These are phyloP conservation scores for Solanum microdontum DNA, from an alignment of 257 asterid genomes.

Conservation along the genomic window DNA sequence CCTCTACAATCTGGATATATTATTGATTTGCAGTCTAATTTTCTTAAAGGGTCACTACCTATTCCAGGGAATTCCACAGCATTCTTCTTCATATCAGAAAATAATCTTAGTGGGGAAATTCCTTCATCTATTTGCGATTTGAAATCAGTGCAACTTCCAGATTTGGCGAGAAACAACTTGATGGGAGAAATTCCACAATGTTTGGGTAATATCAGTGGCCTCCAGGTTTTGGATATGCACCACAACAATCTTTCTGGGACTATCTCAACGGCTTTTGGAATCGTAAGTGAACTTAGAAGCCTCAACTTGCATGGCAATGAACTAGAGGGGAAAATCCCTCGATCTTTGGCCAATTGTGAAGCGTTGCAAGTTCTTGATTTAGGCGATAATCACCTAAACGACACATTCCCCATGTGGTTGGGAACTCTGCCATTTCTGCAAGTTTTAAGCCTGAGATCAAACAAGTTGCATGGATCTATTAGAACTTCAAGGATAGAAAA, in stretches of 20 bases:
- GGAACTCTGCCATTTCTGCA: conserved; percentile 1
- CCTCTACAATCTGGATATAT: background rate
- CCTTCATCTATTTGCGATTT: conserved; percentile 2
- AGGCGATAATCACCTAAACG: conserved; percentile 5
- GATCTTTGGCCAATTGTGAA: conserved; percentile 7
- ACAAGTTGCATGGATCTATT: conserved; percentile 1
- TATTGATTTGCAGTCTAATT: background rate
- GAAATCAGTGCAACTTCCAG: background rate
- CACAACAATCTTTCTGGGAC: background rate
- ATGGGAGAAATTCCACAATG: background rate
- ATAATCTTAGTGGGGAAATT: conserved; percentile 5
- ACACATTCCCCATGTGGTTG: conserved; percentile 11
- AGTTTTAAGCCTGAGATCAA: conserved; percentile 14
- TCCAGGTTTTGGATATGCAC: background rate
- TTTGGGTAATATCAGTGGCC: background rate
- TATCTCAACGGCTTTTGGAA: background rate
- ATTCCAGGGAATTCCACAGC: background rate
- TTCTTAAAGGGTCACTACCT: background rate
- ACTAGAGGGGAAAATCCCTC: conserved; percentile 9
- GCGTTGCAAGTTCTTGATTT: conserved; percentile 12
- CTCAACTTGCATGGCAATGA: conserved; percentile 4
- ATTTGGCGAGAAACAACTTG: background rate
- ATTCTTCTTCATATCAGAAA: background rate
- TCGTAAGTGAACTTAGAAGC: background rate
- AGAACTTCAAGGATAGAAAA: background rate